phyloP scores from a whole-genome alignment of 345 rosid genomes.

The Sisymbrium altissimum region DNA sequence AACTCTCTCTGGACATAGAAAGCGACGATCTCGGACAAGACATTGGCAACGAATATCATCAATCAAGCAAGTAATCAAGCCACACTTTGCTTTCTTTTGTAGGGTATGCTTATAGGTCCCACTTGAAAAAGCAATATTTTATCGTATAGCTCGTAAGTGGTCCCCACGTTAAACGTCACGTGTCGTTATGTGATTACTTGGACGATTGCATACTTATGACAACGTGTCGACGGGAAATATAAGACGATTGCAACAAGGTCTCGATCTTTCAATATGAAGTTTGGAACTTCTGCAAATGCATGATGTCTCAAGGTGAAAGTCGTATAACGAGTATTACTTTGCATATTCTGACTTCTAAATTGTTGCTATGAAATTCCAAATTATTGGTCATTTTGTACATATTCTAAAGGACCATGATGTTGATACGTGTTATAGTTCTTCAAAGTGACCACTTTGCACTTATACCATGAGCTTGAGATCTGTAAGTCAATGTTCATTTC shows the following conservation, averaged over 20 bases:
- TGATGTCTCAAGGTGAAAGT: not conserved
- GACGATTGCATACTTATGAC: not conserved
- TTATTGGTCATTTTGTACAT: not conserved
- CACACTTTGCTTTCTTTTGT: conserved; percentile 16
- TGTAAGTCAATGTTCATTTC: conserved; percentile 3
- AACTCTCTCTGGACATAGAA: conserved; percentile 3
- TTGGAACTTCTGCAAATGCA: not conserved
- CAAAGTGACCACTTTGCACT: not conserved
- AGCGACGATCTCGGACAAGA: conserved; percentile 20
- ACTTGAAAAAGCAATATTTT: conserved; percentile 14
- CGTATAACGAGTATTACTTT: not conserved
- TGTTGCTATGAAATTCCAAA: not conserved
- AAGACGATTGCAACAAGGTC: not conserved
- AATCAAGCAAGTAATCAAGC: not conserved
- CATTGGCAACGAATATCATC: conserved; percentile 16
- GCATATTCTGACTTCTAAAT: not conserved
- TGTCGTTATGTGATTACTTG: not conserved
- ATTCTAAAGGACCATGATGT: not conserved
- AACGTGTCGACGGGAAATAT: conserved; percentile 3
- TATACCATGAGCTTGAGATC: not conserved
- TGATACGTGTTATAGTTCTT: not conserved
- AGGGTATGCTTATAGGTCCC: not conserved
- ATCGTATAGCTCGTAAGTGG: conserved; percentile 11
- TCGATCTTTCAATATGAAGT: not conserved
- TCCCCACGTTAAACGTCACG: not conserved